Conservation (phyloP, 2,329 filamentous ascomycete species). For the Alternaria rosae region DNA sequence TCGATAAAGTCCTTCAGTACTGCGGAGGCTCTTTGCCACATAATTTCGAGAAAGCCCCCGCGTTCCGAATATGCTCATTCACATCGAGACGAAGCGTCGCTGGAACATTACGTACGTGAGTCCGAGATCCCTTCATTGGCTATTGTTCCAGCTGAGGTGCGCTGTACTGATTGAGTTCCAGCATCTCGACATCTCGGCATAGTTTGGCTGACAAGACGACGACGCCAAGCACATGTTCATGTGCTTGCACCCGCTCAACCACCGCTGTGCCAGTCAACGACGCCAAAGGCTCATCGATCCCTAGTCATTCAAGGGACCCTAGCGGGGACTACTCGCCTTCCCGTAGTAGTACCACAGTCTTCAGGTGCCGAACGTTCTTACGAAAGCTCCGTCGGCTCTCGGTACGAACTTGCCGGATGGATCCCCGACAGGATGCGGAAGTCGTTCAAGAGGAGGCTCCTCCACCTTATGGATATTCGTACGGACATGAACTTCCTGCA, state of each 20-base stretch:
- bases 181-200: neutral
- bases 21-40: neutral
- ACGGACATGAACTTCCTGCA: neutral
- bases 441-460: neutral
- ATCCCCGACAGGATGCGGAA: neutral
- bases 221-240: neutral
- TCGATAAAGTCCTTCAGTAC: slow-evolving; percentile 22
- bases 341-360: neutral
- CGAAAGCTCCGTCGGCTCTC: slow-evolving; percentile 3
- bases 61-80: slow-evolving; percentile 15
- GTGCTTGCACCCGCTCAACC: neutral
- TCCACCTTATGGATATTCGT: neutral
- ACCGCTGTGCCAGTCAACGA: neutral
- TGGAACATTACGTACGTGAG: slow-evolving; percentile 17
- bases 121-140: neutral
- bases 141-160: neutral
- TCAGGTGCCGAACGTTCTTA: neutral
- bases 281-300: neutral
- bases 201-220: neutral
- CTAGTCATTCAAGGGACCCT: neutral
- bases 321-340: neutral
- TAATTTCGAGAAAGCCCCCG: slow-evolving; percentile 11
- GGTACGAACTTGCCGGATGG: slow-evolving; percentile 1
- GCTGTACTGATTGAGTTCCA: slow-evolving; percentile 4
- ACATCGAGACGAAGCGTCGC: slow-evolving; percentile 11